Conservation (phyloP, 176 grass and related monocot genomes). For the Olyra latifolia region DNA sequence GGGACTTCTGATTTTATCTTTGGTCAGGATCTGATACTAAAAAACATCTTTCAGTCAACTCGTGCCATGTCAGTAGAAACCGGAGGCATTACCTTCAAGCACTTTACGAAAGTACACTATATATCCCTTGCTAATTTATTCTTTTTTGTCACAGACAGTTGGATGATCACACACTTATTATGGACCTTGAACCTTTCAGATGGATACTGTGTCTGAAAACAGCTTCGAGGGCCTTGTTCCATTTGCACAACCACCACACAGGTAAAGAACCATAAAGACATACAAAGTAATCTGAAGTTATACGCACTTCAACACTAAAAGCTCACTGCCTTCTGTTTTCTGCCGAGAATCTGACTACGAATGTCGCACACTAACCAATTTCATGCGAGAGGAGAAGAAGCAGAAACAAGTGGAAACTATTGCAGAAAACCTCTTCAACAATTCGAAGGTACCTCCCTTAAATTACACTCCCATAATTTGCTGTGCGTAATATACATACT, state of each 20-base stretch:
- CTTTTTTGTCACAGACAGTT: constrained; percentile 28
- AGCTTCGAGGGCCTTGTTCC: constrained; percentile 79
- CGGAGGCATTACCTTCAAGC: constrained; percentile 73
- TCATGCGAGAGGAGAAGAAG: constrained; percentile 79
- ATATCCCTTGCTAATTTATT: neutral
- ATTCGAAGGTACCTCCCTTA: constrained; percentile 58
- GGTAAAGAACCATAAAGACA: constrained; percentile 44
- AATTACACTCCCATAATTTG: neutral
- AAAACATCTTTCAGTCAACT: constrained; percentile 26
- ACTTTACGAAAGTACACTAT: constrained; percentile 79
- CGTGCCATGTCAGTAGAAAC: constrained; percentile 33
- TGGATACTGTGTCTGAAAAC: constrained; percentile 75
- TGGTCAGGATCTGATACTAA: constrained; percentile 68
- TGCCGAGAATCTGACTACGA: constrained; percentile 65
- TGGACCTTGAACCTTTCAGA: constrained; percentile 45
- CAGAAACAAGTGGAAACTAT: constrained; percentile 84
- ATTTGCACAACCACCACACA: constrained; percentile 79
- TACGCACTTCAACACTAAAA: neutral
- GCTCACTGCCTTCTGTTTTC: neutral
- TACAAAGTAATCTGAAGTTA: neutral
- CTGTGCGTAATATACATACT: neutral
- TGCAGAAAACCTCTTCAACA: constrained; percentile 86
- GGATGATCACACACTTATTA: neutral
- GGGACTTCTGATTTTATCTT: constrained; percentile 80
- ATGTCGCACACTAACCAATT: constrained; percentile 35